Evolutionary conservation across 805 yeast species (phyloP), one percentile per base, ranked within the genome.

Genomic region (Kuraishia ogatae): DNA sequence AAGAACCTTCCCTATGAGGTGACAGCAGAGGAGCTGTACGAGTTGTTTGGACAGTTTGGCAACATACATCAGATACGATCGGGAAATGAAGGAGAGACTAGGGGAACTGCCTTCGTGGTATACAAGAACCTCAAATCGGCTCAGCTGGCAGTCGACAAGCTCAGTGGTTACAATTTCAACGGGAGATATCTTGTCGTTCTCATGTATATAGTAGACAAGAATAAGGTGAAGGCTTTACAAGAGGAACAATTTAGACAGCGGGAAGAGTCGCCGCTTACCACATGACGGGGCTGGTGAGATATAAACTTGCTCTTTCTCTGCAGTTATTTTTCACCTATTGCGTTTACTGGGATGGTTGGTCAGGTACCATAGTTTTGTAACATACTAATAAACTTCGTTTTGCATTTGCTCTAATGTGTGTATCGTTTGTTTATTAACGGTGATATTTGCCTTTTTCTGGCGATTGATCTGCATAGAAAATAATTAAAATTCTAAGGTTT

Each of bases 101-200:
- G 65, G 55, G 82, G 87, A 13, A 78, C 84, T 7, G 83, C 85
- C 23, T 74, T 77, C 55, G 77, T 84, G 19, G 76, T 83, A 1
- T 84, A 74, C 64, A 77, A 75, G 53, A 78, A 78, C 50, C 56
- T 76, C 20, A 66, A 67, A 26, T 74, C 75, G 57, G 84, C 87
- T 17, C 65, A 64, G n/a, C 63, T 65, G 35, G 87, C 87, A 0
- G 70, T 75, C 21, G 76, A 73, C n/a, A 83, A 79, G 57, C 64
- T 83, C 53, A 79, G 79, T 53, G 89, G 89, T 1, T 79, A 77
- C 57, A 82, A 83, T 61, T 79, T 78, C 58, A 76, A 79, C 56
- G 82, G 83, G 8, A 61, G 89, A 55, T 84, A 83, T 61, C 61
- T 84, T 39, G 83, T 84, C 24, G 80, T 82, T 10, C 64, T 73